Conservation (phyloP, 164 flowering plant species). For the Berberis thunbergii region DNA sequence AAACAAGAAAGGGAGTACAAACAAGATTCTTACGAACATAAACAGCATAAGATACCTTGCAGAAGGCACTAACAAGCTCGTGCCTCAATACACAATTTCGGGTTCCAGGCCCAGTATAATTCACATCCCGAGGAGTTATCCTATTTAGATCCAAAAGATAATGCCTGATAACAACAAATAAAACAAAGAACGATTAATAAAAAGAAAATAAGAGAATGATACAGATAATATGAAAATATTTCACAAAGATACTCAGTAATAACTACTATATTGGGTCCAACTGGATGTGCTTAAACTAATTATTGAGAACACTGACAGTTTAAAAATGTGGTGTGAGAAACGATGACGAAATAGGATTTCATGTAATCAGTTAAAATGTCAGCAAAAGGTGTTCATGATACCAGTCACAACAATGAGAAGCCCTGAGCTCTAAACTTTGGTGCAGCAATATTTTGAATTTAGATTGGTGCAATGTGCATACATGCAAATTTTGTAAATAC, state of each 20-base stretch:
- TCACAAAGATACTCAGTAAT: too few species aligned
- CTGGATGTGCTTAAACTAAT: too few species aligned
- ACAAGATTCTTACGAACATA: neutral
- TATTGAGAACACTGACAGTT: too few species aligned
- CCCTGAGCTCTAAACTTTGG: too few species aligned
- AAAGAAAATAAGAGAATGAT: neutral
- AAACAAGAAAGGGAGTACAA: conserved; percentile 4
- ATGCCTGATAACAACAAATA: conserved; percentile 45
- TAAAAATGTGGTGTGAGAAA: too few species aligned
- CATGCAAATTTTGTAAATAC: neutral
- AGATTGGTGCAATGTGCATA: too few species aligned
- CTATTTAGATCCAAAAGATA: conserved; percentile 97
- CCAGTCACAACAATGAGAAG: too few species aligned
- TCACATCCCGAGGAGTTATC: conserved; percentile 98
- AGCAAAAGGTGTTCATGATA: too few species aligned
- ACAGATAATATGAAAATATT: too few species aligned
- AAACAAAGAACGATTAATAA: neutral
- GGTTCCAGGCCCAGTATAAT: conserved; percentile 71
- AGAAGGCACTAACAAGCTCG: conserved; percentile 70
- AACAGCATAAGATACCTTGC: conserved; percentile 45
- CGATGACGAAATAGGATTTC: too few species aligned
- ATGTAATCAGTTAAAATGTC: too few species aligned
- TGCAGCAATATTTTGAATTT: too few species aligned
- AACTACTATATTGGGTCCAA: neutral
- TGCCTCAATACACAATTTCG: conserved; percentile 90